phyloP scores from a whole-genome alignment of 2,329 filamentous ascomycete genomes.

The Ambrosiella xylebori region DNA sequence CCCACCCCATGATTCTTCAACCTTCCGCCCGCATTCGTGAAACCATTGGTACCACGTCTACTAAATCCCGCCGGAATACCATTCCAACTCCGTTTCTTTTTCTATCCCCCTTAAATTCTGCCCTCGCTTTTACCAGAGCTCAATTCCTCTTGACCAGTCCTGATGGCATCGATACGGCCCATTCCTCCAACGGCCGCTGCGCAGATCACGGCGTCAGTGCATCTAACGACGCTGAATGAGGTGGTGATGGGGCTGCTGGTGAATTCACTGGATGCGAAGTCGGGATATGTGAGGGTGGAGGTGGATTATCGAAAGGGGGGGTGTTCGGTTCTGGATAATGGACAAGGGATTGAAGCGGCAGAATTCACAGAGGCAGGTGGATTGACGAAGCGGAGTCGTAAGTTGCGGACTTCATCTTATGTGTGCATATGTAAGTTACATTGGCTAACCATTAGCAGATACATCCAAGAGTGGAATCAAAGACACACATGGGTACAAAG shows the following conservation, averaged over 20 bases:
- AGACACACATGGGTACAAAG: conserved; percentile 45
- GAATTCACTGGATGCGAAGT: conserved; percentile 70
- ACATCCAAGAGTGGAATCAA: conserved; percentile 4
- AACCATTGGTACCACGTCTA: too few relatives aligned
- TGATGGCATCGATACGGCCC: conserved; percentile 20
- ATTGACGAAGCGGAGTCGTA: conserved; percentile 57
- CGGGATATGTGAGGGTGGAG: conserved; percentile 49
- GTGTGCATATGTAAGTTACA: neutral
- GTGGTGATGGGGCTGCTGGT: conserved; percentile 57
- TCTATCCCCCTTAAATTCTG: too few relatives aligned
- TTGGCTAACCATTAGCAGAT: conserved; percentile 3
- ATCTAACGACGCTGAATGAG: conserved; percentile 55
- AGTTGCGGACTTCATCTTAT: conserved; percentile 16
- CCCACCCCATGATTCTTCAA: too few relatives aligned
- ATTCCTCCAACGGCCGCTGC: conserved; percentile 55
- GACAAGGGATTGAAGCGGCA: conserved; percentile 51
- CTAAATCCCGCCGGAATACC: too few relatives aligned
- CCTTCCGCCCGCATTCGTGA: too few relatives aligned
- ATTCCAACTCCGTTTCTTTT: too few relatives aligned
- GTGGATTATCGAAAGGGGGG: conserved; percentile 61
- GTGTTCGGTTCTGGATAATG: conserved; percentile 73
- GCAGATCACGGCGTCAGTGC: conserved; percentile 72
- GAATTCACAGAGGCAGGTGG: conserved; percentile 60
- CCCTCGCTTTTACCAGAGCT: neutral
- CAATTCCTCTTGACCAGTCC: conserved; percentile 33